Conservation (phyloP, 495 filamentous ascomycete genomes). For the Elaphomyces granulatus region DNA sequence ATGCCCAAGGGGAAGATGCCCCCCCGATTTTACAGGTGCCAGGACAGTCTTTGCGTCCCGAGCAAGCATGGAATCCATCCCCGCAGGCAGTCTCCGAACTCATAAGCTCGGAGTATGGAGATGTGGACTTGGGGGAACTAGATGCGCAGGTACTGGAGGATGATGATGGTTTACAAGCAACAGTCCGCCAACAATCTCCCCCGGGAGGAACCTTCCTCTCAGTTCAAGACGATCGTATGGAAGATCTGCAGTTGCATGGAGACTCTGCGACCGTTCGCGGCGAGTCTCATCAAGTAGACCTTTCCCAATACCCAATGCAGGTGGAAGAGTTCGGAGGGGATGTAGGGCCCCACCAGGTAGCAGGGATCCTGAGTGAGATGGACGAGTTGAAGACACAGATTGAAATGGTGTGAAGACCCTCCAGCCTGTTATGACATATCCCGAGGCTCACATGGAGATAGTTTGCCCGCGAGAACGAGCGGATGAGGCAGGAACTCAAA, state of each 20-base stretch:
- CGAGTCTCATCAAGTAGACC: too few relatives aligned
- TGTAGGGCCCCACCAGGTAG: background rate
- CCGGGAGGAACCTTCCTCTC: too few relatives aligned
- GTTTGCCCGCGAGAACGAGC: slow-evolving; percentile 40
- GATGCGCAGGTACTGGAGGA: slow-evolving; percentile 4
- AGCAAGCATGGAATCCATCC: too few relatives aligned
- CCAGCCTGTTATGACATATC: slow-evolving; percentile 8
- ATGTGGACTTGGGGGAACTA: slow-evolving; percentile 3
- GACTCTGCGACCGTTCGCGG: too few relatives aligned
- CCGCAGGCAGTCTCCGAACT: too few relatives aligned
- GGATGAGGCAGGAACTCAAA: slow-evolving; percentile 31
- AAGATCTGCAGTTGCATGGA: too few relatives aligned
- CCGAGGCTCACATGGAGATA: slow-evolving; percentile 19
- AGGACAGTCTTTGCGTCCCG: too few relatives aligned
- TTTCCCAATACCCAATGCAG: background rate
- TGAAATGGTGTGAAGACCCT: slow-evolving; percentile 7
- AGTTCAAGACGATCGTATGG: background rate
- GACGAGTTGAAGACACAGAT: slow-evolving; percentile 5
- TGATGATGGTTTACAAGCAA: background rate
- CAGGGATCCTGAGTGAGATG: background rate
- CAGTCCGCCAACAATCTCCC: too few relatives aligned
- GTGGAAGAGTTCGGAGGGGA: slow-evolving; percentile 2
- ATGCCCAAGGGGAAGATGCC: too few relatives aligned
- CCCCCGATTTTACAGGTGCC: too few relatives aligned
- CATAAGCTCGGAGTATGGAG: slow-evolving; percentile 1